These are phyloP conservation scores for Penicillium egyptiacum DNA, from an alignment of 495 filamentous ascomycete genomes.

Conservation along the genomic window DNA sequence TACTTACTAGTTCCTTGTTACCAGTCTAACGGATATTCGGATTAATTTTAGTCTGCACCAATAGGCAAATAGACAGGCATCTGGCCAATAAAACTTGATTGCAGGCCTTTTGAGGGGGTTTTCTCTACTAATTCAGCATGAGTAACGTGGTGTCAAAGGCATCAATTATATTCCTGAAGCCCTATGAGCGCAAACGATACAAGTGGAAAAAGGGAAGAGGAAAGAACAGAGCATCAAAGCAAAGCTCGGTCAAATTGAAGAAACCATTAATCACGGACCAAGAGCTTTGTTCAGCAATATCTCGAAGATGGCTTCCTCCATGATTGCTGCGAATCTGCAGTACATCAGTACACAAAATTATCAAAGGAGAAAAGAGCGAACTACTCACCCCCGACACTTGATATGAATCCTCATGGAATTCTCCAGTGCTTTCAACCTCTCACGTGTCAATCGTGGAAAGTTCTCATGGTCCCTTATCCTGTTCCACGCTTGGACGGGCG, in stretches of 20 bases:
- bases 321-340: conserved; percentile 17
- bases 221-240: background rate
- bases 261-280: background rate
- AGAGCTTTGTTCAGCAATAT: conserved; percentile 5
- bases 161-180: too few species aligned
- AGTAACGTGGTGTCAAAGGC: too few species aligned
- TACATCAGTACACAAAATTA: background rate
- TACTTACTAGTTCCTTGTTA: background rate
- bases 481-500: conserved; percentile 25
- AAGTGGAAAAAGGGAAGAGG: background rate
- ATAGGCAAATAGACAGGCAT: too few species aligned
- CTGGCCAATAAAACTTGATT: too few species aligned
- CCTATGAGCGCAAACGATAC: background rate
- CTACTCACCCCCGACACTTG: conserved; percentile 23
- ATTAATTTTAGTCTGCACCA: too few species aligned
- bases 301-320: conserved; percentile 19
- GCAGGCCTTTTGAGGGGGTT: too few species aligned
- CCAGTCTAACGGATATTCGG: too few species aligned
- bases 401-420: conserved; percentile 16
- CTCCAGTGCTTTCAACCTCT: conserved; percentile 10
- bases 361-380: background rate
- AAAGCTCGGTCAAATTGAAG: background rate
- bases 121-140: too few species aligned
- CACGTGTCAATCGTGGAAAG: background rate
- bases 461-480: conserved; percentile 9